A percentile compares a stretch with the other conserved stretches of the same genome.
These are phyloP conservation scores for Coniferiporia weirii DNA, from an alignment of 1,284 basidiomycete genomes.

Conservation along the genomic window DNA sequence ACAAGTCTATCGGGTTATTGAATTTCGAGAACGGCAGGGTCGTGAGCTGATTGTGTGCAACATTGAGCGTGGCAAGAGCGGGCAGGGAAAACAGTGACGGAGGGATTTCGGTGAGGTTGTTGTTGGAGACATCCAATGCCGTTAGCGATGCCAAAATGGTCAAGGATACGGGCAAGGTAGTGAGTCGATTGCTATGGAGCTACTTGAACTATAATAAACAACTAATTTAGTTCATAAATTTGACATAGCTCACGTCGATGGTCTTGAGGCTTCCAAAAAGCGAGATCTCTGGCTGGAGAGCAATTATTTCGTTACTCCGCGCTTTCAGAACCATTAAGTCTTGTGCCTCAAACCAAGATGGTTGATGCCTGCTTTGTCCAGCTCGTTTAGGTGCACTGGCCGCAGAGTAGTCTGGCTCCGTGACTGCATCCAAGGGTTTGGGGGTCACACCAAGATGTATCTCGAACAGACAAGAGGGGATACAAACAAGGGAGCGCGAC, in stretches of 20 bases:
- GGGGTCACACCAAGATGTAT: constrained; percentile 70
- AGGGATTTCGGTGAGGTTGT: constrained; percentile 57
- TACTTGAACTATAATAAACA: constrained; percentile 26
- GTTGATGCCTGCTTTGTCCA: constrained; percentile 31
- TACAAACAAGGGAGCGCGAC: constrained; percentile 59
- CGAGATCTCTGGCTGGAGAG: constrained; percentile 74
- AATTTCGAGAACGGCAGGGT: constrained; percentile 63
- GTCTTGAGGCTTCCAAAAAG: constrained; percentile 75
- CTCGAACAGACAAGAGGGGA: constrained; percentile 75
- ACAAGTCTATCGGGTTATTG: constrained; percentile 14
- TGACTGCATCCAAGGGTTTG: constrained; percentile 53
- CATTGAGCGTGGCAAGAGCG: constrained; percentile 54
- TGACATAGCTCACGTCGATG: constrained; percentile 52
- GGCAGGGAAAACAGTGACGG: constrained; percentile 62
- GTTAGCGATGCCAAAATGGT: constrained; percentile 34
- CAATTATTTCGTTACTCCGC: constrained; percentile 70
- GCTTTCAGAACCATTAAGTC: constrained; percentile 69
- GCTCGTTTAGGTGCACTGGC: constrained; percentile 28
- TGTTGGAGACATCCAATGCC: constrained; percentile 65
- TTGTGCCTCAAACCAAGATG: constrained; percentile 74
- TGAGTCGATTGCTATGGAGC: constrained; percentile 70
- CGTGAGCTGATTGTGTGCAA: constrained; percentile 64
- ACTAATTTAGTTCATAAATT: constrained; percentile 7
- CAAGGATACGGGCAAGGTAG: constrained; percentile 41
- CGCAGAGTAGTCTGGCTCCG: constrained; percentile 54